Evolutionary conservation across 352 stramenopile genomes (phyloP).

Genomic region (Phytopythium ostracodes): DNA sequence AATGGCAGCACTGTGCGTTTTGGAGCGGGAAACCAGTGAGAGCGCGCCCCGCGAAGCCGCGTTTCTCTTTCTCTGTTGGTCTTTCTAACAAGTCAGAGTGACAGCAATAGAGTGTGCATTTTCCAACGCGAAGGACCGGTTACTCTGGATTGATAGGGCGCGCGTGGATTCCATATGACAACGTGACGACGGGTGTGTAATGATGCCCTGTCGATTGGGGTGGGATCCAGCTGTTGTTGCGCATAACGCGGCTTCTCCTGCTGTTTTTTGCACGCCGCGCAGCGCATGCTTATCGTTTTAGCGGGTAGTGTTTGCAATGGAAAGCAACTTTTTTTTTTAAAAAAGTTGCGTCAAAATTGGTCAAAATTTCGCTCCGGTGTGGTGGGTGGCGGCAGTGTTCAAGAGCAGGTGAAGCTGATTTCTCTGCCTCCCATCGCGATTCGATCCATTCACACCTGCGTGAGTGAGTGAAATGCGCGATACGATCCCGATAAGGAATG

Average conservation of each 20-base stretch:
- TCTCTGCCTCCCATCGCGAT: too few relatives aligned
- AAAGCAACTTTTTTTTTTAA: background rate
- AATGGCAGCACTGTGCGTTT: background rate
- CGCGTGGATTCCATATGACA: background rate
- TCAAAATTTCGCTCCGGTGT: background rate
- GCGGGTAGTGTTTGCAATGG: background rate
- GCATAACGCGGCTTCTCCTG: conserved; percentile 1
- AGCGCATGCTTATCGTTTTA: background rate
- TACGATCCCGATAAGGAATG: background rate
- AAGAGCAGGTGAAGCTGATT: too few relatives aligned
- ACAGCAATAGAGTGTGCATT: background rate
- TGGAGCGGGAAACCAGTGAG: too few relatives aligned
- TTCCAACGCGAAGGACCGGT: background rate
- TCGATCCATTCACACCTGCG: too few relatives aligned
- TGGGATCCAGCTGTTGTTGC: conserved; percentile 3
- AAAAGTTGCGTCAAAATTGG: background rate
- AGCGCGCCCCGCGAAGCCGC: background rate
- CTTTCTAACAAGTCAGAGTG: background rate
- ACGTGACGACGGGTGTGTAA: conserved; percentile 2
- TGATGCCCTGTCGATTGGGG: conserved; percentile 8
- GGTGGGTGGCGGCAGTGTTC: background rate
- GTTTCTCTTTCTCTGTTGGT: background rate
- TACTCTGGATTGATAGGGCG: background rate
- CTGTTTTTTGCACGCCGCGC: background rate
- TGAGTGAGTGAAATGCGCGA: too few relatives aligned